A percentile compares a stretch with the other conserved stretches of the same genome.
These are phyloP conservation scores for Camellia granthamiana DNA, from an alignment of 148 eudicot species.

Conservation along the genomic window DNA sequence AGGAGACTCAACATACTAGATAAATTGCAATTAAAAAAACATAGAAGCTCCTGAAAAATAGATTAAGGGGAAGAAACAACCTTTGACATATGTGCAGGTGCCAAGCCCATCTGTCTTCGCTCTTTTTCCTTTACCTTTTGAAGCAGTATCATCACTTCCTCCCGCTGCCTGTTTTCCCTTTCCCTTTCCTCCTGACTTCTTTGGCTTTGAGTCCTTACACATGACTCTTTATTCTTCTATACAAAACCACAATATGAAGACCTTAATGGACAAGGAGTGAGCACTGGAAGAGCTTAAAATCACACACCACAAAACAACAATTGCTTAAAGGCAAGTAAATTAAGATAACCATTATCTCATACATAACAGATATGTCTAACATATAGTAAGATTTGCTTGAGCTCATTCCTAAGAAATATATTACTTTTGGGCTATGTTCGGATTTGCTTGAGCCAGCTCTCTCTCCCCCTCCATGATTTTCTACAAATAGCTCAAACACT, in stretches of 20 bases:
- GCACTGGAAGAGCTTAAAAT: background rate
- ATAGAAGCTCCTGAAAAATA: slow-evolving; percentile 4
- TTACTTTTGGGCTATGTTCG: no score
- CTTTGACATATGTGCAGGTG: slow-evolving; percentile 97
- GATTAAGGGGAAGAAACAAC: slow-evolving; percentile 27
- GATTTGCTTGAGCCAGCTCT: no score
- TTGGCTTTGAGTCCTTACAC: slow-evolving; percentile 78
- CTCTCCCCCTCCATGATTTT: no score
- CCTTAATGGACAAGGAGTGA: background rate
- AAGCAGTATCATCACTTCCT: slow-evolving; percentile 64
- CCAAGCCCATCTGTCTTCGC: slow-evolving; percentile 91
- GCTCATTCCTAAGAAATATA: background rate
- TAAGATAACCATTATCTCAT: background rate
- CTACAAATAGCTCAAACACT: no score
- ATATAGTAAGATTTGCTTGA: background rate
- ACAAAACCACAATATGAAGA: background rate
- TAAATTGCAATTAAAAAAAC: background rate
- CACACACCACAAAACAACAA: slow-evolving; percentile 1
- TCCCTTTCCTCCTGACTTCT: slow-evolving; percentile 78
- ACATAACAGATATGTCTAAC: background rate
- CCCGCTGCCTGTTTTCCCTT: slow-evolving; percentile 83
- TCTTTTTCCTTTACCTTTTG: slow-evolving; percentile 82
- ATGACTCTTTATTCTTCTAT: slow-evolving; percentile 27
- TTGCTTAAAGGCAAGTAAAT: background rate
- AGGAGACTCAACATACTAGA: slow-evolving; percentile 1